phyloP scores from a whole-genome alignment of 306 rosid species.

The Castanea mollissima region DNA sequence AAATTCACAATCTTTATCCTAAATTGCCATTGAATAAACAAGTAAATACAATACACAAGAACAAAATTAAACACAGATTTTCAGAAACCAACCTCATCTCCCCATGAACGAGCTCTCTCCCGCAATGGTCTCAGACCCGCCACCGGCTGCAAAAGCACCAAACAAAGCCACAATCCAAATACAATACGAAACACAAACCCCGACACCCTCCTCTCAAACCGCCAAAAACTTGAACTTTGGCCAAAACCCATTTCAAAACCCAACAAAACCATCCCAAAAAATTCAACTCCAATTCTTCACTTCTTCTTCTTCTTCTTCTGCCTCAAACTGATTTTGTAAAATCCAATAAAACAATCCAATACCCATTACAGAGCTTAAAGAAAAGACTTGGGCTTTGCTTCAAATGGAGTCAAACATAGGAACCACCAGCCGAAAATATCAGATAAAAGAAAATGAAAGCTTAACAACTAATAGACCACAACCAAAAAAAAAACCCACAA shows the following conservation, averaged over 20 bases:
- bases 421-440: conserved; percentile 47
- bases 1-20: not conserved
- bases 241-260: conserved; percentile 46
- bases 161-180: conserved; percentile 40
- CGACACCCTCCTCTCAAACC: conserved; percentile 30
- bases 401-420: conserved; percentile 59
- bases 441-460: conserved; percentile 68
- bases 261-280: conserved; percentile 33
- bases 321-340: conserved; percentile 29
- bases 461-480: conserved; percentile 65
- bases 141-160: conserved; percentile 57
- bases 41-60: not conserved
- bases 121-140: conserved; percentile 81
- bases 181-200: conserved; percentile 35
- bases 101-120: conserved; percentile 89
- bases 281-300: conserved; percentile 42
- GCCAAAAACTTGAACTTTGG: conserved; percentile 34
- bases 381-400: conserved; percentile 61
- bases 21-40: not conserved
- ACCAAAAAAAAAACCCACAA: conserved; percentile 21
- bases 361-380: conserved; percentile 52
- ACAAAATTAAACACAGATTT: conserved; percentile 4
- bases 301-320: conserved; percentile 24
- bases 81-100: conserved; percentile 77
- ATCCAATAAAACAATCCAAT: conserved; percentile 25